Evolutionary conservation across 2,329 filamentous ascomycete genomes (phyloP).

Genomic region (Aspergillus sergii): DNA sequence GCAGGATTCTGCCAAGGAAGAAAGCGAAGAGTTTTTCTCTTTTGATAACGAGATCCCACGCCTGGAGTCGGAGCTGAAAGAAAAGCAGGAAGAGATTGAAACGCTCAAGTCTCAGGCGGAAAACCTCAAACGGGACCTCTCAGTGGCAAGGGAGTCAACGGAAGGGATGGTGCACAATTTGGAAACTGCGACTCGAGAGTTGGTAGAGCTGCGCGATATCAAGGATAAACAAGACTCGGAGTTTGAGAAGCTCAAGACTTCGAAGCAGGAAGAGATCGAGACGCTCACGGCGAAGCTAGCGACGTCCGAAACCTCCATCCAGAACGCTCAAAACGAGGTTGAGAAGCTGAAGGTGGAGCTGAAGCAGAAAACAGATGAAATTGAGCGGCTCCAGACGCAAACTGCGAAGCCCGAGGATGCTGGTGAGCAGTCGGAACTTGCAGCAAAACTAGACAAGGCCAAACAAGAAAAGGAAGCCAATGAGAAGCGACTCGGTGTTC

Average conservation of each 20-base stretch:
- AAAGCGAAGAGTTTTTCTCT: slow-evolving; percentile 80
- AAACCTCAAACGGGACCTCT: slow-evolving; percentile 69
- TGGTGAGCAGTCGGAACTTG: slow-evolving; percentile 28
- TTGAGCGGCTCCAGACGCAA: slow-evolving; percentile 39
- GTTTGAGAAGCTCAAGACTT: slow-evolving; percentile 47
- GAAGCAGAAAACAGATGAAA: slow-evolving; percentile 43
- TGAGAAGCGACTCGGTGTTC: slow-evolving; percentile 57
- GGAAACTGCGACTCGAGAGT: slow-evolving; percentile 67
- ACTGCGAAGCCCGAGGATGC: slow-evolving; percentile 24
- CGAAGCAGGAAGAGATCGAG: slow-evolving; percentile 46
- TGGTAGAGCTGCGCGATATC: slow-evolving; percentile 58
- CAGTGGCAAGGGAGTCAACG: slow-evolving; percentile 70
- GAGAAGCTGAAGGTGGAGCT: slow-evolving; percentile 41
- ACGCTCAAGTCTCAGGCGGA: slow-evolving; percentile 70
- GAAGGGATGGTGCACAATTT: slow-evolving; percentile 66
- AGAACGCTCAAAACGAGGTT: slow-evolving; percentile 31
- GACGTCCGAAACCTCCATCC: slow-evolving; percentile 34
- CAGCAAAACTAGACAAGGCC: slow-evolving; percentile 36
- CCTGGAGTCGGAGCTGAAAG: slow-evolving; percentile 72
- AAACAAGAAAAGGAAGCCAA: slow-evolving; percentile 41
- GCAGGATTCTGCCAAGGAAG: slow-evolving; percentile 29
- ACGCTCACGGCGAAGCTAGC: slow-evolving; percentile 42
- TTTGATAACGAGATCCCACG: slow-evolving; percentile 85
- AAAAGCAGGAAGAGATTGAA: slow-evolving; percentile 71
- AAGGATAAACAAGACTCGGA: slow-evolving; percentile 54